phyloP scores from a whole-genome alignment of 2,329 filamentous ascomycete species.

The Venturia asperata region DNA sequence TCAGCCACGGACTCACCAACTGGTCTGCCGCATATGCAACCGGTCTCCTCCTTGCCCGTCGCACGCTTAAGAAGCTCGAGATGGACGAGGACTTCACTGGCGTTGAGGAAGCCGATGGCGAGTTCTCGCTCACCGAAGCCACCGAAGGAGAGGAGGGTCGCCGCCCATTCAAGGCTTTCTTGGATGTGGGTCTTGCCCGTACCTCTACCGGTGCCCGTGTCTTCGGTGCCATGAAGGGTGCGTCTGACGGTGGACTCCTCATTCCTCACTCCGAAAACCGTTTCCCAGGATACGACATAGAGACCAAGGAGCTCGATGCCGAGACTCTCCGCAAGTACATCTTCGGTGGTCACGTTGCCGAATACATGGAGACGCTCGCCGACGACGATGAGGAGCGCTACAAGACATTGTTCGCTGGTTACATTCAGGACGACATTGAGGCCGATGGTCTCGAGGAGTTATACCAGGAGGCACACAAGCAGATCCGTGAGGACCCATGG shows the following conservation, averaged over 20 bases:
- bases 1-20: slow-evolving; percentile 98
- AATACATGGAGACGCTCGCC: slow-evolving; percentile 99
- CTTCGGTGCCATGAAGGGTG: slow-evolving; percentile 99
- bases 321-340: slow-evolving; percentile 99
- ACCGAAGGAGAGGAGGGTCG: slow-evolving; percentile 78
- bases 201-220: slow-evolving; percentile 98
- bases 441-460: slow-evolving; percentile 95
- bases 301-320: slow-evolving; percentile 94
- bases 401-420: slow-evolving; percentile 96
- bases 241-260: slow-evolving; percentile 94
- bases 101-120: slow-evolving; percentile 94
- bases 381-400: slow-evolving; percentile 99
- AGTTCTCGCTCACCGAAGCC: slow-evolving; percentile 93
- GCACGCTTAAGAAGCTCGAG: slow-evolving; percentile 93
- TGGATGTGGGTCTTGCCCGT: slow-evolving; percentile 94
- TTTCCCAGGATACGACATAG: slow-evolving; percentile 97
- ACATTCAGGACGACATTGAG: slow-evolving; percentile 95
- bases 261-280: slow-evolving; percentile 99
- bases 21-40: slow-evolving; percentile 97
- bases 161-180: slow-evolving; percentile 98
- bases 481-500: slow-evolving; percentile 95
- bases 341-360: slow-evolving; percentile 93
- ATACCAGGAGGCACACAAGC: slow-evolving; percentile 89
- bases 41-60: slow-evolving; percentile 93
- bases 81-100: slow-evolving; percentile 88